Percentiles rank a stretch among this genome's conserved stretches.
phyloP scores from a whole-genome alignment of 1,139 yeast genomes.

The Eremothecium gossypii region DNA sequence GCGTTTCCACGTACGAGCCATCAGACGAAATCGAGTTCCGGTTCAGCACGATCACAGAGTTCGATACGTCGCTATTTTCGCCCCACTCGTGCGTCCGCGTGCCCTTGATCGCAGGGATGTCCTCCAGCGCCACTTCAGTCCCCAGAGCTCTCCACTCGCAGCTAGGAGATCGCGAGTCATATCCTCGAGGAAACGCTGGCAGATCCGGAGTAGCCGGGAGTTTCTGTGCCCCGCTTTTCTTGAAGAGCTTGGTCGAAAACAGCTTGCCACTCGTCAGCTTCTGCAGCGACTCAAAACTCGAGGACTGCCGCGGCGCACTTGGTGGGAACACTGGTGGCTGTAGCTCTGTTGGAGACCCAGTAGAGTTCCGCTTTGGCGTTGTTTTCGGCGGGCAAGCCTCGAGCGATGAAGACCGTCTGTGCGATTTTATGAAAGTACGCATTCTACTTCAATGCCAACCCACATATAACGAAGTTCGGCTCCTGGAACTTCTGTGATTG shows the following conservation, averaged over 20 bases:
- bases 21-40: conserved; percentile 8
- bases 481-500: too few relatives aligned
- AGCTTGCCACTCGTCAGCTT: conserved; percentile 22
- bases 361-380: conserved; percentile 15
- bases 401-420: conserved; percentile 29
- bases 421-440: conserved; percentile 34
- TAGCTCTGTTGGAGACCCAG: conserved; percentile 11
- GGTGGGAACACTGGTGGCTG: conserved; percentile 4
- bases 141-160: conserved; percentile 2
- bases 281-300: conserved; percentile 27
- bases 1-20: not conserved
- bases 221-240: conserved; percentile 13
- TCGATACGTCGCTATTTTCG: conserved; percentile 11
- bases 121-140: conserved; percentile 6
- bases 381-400: conserved; percentile 19
- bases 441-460: conserved; percentile 10
- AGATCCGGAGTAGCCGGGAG: conserved; percentile 12
- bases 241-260: conserved; percentile 24
- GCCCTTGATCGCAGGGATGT: conserved; percentile 31
- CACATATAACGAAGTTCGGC: too few relatives aligned
- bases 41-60: conserved; percentile 23
- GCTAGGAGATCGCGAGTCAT: not conserved
- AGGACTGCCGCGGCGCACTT: conserved; percentile 16
- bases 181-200: conserved; percentile 10
- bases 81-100: conserved; percentile 37